Evolutionary conservation across 768 basidiomycete genomes (phyloP), one percentile per base, ranked within the genome.

Genomic region (Suillus bovinus): DNA sequence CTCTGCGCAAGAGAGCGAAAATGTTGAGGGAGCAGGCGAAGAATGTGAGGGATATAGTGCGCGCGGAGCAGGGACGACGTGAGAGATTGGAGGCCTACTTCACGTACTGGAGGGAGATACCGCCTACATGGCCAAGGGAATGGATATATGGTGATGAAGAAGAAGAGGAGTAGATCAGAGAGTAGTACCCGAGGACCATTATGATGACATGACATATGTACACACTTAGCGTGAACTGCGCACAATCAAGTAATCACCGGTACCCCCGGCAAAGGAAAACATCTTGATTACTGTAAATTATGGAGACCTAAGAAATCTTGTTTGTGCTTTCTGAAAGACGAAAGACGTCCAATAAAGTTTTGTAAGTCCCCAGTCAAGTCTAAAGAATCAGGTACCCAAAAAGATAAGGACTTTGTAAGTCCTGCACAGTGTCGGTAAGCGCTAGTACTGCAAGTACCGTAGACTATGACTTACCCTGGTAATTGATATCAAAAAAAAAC

Each of bases 1-100:
- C 22, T 5, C 59, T 70, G 27, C 64, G 63, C 6, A 63, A 70
- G 14, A 58, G 46, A 5, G 73, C 68, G 13, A 66, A 61, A 33
- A 64, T 63, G 41, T 63, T 72, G n/a, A 63, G 66, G 24, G 66
- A 67, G 46, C 67, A 60, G 44, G 69, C 66, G 7, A 64, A 69
- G 50, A 65, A 69, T 20, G 44, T 68, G 33, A 71, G 74, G 11
- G 67, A 68, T 10, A 63, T 69, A 3, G 66, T 67, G 2, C 64
- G 66, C 42, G 67, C 64, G 1, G 71, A 74, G 59, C 61, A 22
- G 17, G 70, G 65, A 10, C 61, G 74, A n/a, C 61, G 71, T 55
- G 66, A 71, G 47, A 62, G 74, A 22, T 70, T 76, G 66, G 67
- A 73, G 22, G 20, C 62, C 5, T 74, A 66, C 31, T 76, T 70